Evolutionary conservation across 2,329 filamentous ascomycete genomes (phyloP), one percentile per base, ranked within the genome.

Genomic region (Aaosphaeria arxii): DNA sequence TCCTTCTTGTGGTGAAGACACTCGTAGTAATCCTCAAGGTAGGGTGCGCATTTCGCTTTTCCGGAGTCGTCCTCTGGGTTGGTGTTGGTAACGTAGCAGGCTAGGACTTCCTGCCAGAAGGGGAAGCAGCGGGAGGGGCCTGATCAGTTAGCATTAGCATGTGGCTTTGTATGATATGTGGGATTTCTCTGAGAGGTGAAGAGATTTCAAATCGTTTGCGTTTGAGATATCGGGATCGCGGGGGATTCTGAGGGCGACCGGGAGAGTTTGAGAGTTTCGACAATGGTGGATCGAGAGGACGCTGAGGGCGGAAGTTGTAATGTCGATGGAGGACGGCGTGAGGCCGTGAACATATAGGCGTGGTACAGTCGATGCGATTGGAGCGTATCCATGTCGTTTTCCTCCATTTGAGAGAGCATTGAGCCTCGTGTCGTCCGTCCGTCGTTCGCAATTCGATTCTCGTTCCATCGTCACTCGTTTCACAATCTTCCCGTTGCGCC

Each of bases 1-100:
- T 99, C 94, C 79, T 99, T 99, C 80, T 88, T 91, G 80, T 99
- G 94, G 73, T 99, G 94, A 69, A 99, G 77, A 74, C 95, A 99
- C 78, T 99, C 94, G 72, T 96, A 95, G 79, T 99, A 99, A 71
- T 99, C 94, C 72, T 99, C 94, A 58, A 97, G 79, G 4, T 85
- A 82, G 11, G 88, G 86, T 13, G 81, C 77, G 72, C 95, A 99
- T 76, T 95, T 95, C 73, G 85, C 87, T 78, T 91, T 94, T 60
- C 89, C 89, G 11, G 84, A 83, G 59, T 84, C 79, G 66, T 91
- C 87, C 47, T 92, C 88, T 56, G 87, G 78, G 57, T 81, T 82
- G 47, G 90, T 90, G 78, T 97, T 97, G 69, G 96, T 86, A 52
- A 96, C 91, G 74, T 99, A 99, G 84, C 94, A 99, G 65, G 91